These are phyloP conservation scores for Aeschynomene evenia DNA, from an alignment of 306 rosid genomes.

Conservation along the genomic window DNA sequence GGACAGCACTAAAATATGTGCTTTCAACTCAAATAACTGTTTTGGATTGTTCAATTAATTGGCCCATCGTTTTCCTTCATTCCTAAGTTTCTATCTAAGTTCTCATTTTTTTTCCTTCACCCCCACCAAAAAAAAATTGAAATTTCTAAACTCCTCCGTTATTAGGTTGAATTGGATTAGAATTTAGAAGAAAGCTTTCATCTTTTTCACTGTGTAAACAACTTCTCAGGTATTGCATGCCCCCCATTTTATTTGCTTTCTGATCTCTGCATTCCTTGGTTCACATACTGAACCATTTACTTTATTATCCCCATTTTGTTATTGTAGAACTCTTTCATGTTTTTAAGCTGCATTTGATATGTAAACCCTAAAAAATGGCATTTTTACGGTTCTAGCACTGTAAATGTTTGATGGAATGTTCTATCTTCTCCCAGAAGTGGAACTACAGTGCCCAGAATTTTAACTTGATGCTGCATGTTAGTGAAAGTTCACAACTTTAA, in stretches of 20 bases:
- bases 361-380: neutral
- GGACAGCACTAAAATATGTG: no score
- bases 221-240: neutral
- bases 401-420: neutral
- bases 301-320: neutral
- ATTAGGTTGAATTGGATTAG: no score
- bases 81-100: neutral
- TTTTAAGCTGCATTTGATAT: neutral
- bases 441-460: neutral
- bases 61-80: no score
- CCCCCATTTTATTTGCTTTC: neutral
- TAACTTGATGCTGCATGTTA: neutral
- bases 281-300: neutral
- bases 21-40: no score
- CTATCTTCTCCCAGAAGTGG: neutral
- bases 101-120: neutral
- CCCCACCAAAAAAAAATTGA: neutral
- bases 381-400: neutral
- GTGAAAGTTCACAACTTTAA: conserved; percentile 15
- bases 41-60: no score
- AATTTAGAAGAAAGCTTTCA: neutral
- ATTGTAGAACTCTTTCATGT: neutral
- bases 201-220: neutral
- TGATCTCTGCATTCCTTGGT: neutral
- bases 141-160: neutral